These are phyloP conservation scores for Agrocybe chaxingu DNA, from an alignment of 768 basidiomycete genomes.

Conservation along the genomic window DNA sequence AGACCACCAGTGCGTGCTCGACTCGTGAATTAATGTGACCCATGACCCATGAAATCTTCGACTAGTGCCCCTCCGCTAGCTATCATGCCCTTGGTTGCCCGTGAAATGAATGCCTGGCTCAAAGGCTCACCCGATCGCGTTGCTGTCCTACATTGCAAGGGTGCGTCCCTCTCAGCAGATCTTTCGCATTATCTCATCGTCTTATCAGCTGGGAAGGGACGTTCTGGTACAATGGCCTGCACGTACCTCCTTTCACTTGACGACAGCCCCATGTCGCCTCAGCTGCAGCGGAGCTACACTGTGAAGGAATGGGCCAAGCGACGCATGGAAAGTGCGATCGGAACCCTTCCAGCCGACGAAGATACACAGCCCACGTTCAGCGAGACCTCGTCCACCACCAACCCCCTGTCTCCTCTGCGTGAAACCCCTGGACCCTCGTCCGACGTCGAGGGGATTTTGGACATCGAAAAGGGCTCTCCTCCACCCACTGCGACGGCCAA, in stretches of 20 bases:
- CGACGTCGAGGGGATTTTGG: constrained; percentile 14
- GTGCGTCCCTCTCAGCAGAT: constrained; percentile 27
- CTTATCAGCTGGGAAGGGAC: constrained; percentile 67
- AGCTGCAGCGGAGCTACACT: constrained; percentile 42
- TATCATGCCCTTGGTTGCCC: constrained; percentile 65
- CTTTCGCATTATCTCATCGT: not conserved
- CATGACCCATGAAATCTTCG: not conserved
- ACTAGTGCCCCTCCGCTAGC: constrained; percentile 73
- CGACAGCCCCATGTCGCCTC: constrained; percentile 42
- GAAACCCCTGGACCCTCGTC: not conserved
- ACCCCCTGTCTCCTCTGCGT: not conserved
- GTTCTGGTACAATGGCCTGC: constrained; percentile 85
- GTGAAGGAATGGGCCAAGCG: constrained; percentile 45
- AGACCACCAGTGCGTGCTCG: constrained; percentile 73
- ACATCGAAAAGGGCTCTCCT: constrained; percentile 10
- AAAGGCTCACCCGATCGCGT: constrained; percentile 61
- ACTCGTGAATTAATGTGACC: not conserved
- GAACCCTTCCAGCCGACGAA: constrained; percentile 41
- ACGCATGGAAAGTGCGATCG: constrained; percentile 47
- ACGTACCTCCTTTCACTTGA: constrained; percentile 70
- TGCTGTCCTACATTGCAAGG: constrained; percentile 87
- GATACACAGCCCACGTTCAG: constrained; percentile 10
- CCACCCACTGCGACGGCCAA: constrained; percentile 10
- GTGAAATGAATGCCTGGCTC: constrained; percentile 76
- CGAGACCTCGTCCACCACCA: not conserved